Percentiles rank a stretch among this genome's conserved stretches.
These are phyloP conservation scores for Gaeumannomyces tritici DNA, from an alignment of 2,329 filamentous ascomycete genomes.

Conservation along the genomic window DNA sequence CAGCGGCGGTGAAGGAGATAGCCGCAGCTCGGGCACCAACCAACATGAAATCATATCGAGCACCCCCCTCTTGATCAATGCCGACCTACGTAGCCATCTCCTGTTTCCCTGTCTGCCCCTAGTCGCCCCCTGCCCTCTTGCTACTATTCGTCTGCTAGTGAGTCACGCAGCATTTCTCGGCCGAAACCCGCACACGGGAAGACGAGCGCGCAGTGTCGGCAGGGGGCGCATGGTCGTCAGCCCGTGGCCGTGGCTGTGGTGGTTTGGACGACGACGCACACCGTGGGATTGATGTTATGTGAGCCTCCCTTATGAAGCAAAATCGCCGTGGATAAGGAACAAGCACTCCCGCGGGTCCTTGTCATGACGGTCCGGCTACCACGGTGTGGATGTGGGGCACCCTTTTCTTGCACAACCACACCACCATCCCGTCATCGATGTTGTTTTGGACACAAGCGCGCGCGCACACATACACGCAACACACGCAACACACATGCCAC, in stretches of 20 bases:
- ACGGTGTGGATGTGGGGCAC: background rate
- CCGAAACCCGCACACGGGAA: background rate
- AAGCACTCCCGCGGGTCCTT: background rate
- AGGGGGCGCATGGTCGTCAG: background rate
- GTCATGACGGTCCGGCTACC: background rate
- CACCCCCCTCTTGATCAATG: background rate
- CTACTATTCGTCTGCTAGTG: too few relatives aligned
- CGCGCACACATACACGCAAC: background rate
- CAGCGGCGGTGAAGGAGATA: background rate
- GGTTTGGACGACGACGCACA: background rate
- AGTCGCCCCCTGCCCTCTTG: too few relatives aligned
- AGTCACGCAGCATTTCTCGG: background rate
- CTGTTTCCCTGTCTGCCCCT: too few relatives aligned
- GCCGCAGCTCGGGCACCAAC: background rate
- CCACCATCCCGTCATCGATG: background rate
- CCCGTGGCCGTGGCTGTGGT: background rate
- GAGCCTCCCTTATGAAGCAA: background rate
- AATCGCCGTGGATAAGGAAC: background rate
- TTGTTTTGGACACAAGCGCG: background rate
- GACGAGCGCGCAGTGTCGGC: too few relatives aligned
- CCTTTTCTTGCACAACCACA: background rate
- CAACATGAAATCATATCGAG: background rate
- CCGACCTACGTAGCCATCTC: background rate
- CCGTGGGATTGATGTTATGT: background rate
- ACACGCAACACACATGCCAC: too few relatives aligned